Conservation (phyloP, 2,329 filamentous ascomycete species). For the Microdochium trichocladiopsis region DNA sequence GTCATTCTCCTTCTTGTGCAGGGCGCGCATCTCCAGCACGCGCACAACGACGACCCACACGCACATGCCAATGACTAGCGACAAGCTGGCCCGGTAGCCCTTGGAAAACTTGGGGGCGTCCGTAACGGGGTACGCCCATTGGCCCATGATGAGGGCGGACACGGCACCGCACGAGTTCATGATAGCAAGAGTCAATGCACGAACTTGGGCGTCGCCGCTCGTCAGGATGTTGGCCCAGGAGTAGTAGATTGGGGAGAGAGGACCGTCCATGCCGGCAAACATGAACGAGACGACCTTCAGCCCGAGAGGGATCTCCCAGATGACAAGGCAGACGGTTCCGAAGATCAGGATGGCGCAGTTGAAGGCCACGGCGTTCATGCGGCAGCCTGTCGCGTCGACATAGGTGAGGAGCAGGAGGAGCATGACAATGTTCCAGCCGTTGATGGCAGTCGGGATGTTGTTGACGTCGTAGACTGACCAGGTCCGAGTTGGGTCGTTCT, state of each 20-base stretch:
- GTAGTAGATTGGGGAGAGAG: constrained; percentile 24
- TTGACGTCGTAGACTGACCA: constrained; percentile 38
- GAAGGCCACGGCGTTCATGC: constrained; percentile 21
- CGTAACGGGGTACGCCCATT: constrained; percentile 23
- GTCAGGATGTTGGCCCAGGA: constrained; percentile 27
- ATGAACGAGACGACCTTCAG: constrained; percentile 24
- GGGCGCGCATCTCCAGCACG: constrained; percentile 6
- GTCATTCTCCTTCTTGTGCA: neutral
- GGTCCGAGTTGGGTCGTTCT: constrained; percentile 12
- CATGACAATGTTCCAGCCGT: constrained; percentile 23
- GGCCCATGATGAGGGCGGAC: constrained; percentile 22
- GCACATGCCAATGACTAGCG: constrained; percentile 14
- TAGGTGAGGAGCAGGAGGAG: constrained; percentile 35
- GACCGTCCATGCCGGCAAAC: constrained; percentile 25
- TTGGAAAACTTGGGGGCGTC: constrained; percentile 20
- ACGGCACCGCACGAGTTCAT: constrained; percentile 23
- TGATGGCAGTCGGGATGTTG: constrained; percentile 38
- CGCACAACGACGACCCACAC: constrained; percentile 14
- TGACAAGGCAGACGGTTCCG: constrained; percentile 20
- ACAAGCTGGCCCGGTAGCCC: constrained; percentile 20
- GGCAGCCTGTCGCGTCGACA: constrained; percentile 25
- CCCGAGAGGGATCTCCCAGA: constrained; percentile 23
- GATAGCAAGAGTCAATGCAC: constrained; percentile 25
- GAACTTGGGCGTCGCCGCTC: constrained; percentile 23
- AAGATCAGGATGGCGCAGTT: constrained; percentile 25